These are phyloP conservation scores for Cutaneotrichosporon dermatis DNA, from an alignment of 1,284 basidiomycete species.

Conservation along the genomic window DNA sequence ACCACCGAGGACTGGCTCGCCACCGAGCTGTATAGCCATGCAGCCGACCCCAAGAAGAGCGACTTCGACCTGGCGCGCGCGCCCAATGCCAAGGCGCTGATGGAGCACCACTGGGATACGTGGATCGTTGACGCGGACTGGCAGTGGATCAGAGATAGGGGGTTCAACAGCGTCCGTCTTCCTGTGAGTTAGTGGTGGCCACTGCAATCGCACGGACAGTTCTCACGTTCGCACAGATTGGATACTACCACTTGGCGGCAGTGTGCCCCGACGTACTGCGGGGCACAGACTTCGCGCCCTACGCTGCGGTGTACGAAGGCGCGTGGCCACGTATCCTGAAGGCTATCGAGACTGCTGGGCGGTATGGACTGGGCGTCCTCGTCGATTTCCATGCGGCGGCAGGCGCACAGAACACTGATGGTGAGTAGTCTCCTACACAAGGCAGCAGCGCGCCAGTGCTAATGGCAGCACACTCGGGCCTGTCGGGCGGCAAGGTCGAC, in stretches of 20 bases:
- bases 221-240: conserved; percentile 53
- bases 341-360: conserved; percentile 62
- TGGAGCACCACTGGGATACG: conserved; percentile 76
- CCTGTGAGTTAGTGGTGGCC: conserved; percentile 56
- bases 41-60: conserved; percentile 45
- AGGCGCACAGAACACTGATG: conserved; percentile 52
- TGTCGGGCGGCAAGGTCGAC: conserved; percentile 43
- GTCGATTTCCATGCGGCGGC: conserved; percentile 55
- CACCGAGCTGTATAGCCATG: conserved; percentile 53
- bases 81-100: conserved; percentile 55
- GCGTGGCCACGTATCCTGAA: conserved; percentile 68
- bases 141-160: conserved; percentile 65
- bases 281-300: conserved; percentile 67
- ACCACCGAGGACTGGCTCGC: conserved; percentile 70
- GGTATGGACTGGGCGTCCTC: conserved; percentile 69
- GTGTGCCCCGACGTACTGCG: conserved; percentile 60
- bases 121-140: conserved; percentile 70
- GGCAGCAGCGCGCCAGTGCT: neutral
- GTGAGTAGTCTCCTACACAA: conserved; percentile 24
- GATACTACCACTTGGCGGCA: conserved; percentile 68
- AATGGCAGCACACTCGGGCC: conserved; percentile 40
- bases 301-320: conserved; percentile 60
- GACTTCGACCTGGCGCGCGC: conserved; percentile 67
- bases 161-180: conserved; percentile 77
- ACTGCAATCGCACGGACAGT: neutral